A percentile compares a stretch with the other conserved stretches of the same genome.
These are phyloP conservation scores for Aureobasidium zeae DNA, from an alignment of 2,329 filamentous ascomycete species.

Conservation along the genomic window DNA sequence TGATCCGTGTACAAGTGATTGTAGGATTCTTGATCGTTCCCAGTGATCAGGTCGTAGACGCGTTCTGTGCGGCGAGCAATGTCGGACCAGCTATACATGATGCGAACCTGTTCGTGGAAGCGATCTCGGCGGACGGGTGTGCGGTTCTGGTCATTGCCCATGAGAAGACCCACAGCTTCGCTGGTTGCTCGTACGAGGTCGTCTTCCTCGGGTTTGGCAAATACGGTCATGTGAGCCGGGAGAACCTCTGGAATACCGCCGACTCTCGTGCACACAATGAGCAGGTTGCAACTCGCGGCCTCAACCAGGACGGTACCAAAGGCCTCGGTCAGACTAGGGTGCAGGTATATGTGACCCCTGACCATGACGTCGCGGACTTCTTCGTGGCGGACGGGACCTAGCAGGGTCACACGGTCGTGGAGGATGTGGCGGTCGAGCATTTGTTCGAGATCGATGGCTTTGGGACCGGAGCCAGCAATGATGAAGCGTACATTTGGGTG, in stretches of 20 bases:
- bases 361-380: slow-evolving; percentile 98
- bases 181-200: slow-evolving; percentile 85
- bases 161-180: slow-evolving; percentile 72
- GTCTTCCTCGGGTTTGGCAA: slow-evolving; percentile 93
- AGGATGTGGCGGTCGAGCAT: slow-evolving; percentile 71
- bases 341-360: slow-evolving; percentile 88
- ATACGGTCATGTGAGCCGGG: slow-evolving; percentile 92
- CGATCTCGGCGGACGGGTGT: slow-evolving; percentile 67
- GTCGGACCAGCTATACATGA: slow-evolving; percentile 98
- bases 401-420: slow-evolving; percentile 85
- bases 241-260: slow-evolving; percentile 95
- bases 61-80: slow-evolving; percentile 88
- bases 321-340: slow-evolving; percentile 89
- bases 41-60: slow-evolving; percentile 88
- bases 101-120: slow-evolving; percentile 93
- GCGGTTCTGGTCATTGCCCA: slow-evolving; percentile 17
- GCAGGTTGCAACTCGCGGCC: slow-evolving; percentile 87
- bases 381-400: slow-evolving; percentile 88
- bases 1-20: slow-evolving; percentile 68
- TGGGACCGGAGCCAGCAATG: slow-evolving; percentile 89
- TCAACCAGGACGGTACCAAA: slow-evolving; percentile 98
- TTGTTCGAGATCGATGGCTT: slow-evolving; percentile 94
- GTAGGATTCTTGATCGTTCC: slow-evolving; percentile 49
- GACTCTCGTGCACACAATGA: slow-evolving; percentile 93
- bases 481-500: slow-evolving; percentile 94